Conservation (phyloP, 805 yeast species). For the Cyberlindnera mrakii region DNA sequence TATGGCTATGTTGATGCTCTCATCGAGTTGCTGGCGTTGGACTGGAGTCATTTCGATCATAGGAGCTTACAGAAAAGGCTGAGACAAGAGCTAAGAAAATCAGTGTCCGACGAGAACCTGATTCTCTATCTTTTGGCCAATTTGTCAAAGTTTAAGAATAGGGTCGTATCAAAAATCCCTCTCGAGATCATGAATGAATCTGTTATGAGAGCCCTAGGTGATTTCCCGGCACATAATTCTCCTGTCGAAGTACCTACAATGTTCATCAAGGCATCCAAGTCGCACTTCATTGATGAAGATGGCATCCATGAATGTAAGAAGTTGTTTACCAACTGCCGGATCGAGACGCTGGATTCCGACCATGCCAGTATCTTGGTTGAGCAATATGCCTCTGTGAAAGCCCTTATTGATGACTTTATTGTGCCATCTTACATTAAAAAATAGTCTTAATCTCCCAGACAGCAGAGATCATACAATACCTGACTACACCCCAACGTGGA, state of each 20-base stretch:
- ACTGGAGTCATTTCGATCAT: neutral
- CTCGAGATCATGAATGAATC: conserved; percentile 13
- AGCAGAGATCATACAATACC: neutral
- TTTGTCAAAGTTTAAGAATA: conserved; percentile 12
- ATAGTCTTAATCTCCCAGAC: no score
- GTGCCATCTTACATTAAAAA: neutral
- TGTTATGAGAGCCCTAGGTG: conserved; percentile 19
- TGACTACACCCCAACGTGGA: neutral
- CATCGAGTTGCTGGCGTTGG: conserved; percentile 3
- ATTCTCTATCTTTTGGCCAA: conserved; percentile 14
- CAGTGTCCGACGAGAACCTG: conserved; percentile 3
- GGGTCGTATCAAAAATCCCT: conserved; percentile 21
- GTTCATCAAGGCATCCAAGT: conserved; percentile 38
- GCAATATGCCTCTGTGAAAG: conserved; percentile 3
- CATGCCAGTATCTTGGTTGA: conserved; percentile 7
- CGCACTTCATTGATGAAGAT: conserved; percentile 34
- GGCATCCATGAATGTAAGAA: conserved; percentile 8
- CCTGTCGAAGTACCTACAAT: conserved; percentile 21
- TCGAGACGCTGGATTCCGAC: conserved; percentile 2
- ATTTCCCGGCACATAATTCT: conserved; percentile 18
- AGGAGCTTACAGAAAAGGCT: conserved; percentile 2
- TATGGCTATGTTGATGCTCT: conserved; percentile 3
- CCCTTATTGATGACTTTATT: neutral
- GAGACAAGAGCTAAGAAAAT: conserved; percentile 5
- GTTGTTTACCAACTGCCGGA: conserved; percentile 2